Conservation (phyloP, 164 flowering plant species). For the Umbellularia californica region DNA sequence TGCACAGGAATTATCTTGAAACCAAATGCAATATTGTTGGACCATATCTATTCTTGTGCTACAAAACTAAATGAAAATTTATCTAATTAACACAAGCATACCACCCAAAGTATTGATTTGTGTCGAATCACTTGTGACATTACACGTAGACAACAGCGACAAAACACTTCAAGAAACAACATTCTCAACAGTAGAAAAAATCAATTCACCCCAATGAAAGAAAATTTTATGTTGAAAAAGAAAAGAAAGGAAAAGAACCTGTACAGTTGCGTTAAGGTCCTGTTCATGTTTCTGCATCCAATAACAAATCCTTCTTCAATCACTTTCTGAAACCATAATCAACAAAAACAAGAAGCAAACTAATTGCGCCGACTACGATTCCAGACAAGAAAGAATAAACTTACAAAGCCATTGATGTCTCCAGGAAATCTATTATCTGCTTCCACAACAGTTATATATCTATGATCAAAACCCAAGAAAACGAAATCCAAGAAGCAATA, state of each 20-base stretch:
- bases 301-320: slow-evolving; percentile 5
- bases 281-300: slow-evolving; percentile 51
- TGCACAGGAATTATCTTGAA: no score
- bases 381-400: slow-evolving; percentile 7
- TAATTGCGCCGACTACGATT: background rate
- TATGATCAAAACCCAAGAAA: background rate
- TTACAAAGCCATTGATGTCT: slow-evolving; percentile 49
- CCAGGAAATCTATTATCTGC: slow-evolving; percentile 42
- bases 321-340: slow-evolving; percentile 1
- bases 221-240: no score
- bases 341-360: slow-evolving; percentile 7
- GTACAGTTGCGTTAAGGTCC: slow-evolving; percentile 40
- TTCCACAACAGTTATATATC: slow-evolving; percentile 20
- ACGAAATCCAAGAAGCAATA: background rate
- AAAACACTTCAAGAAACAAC: no score
- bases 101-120: no score
- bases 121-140: no score
- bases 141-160: no score
- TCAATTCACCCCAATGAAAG: no score
- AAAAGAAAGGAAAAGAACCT: slow-evolving; percentile 28
- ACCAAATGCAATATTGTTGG: no score
- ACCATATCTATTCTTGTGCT: no score
- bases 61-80: no score
- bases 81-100: no score
- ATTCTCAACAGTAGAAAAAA: no score